Percentiles rank a stretch among this genome's conserved stretches.
Conservation (phyloP, 2,329 filamentous ascomycete species). For the Venturia aucupariae region DNA sequence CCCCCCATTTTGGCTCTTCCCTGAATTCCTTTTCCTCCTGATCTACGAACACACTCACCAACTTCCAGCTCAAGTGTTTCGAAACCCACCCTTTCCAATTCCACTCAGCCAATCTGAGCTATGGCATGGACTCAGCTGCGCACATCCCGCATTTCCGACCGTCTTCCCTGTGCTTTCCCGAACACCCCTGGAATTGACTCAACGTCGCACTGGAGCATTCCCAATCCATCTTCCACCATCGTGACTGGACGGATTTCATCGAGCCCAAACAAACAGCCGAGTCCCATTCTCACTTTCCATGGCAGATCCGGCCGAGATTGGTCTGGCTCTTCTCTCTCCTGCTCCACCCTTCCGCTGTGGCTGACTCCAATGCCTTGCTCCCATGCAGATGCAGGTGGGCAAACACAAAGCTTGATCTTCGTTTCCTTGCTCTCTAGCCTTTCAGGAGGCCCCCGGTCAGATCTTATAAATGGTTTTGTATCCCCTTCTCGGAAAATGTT, state of each 20-base stretch:
- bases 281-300: not conserved
- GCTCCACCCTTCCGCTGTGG: slow-evolving; percentile 9
- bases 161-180: not conserved
- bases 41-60: not conserved
- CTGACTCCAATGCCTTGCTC: slow-evolving; percentile 3
- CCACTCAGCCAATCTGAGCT: slow-evolving; percentile 13
- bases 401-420: slow-evolving; percentile 12
- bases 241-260: slow-evolving; percentile 3
- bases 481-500: slow-evolving; percentile 6
- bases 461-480: slow-evolving; percentile 7
- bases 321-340: slow-evolving; percentile 1
- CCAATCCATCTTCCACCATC: not conserved
- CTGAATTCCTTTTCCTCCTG: not conserved
- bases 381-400: slow-evolving; percentile 2
- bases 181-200: slow-evolving; percentile 4
- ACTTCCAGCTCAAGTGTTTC: slow-evolving; percentile 11
- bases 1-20: not conserved
- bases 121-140: slow-evolving; percentile 9
- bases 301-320: slow-evolving; percentile 8
- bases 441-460: slow-evolving; percentile 10
- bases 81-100: slow-evolving; percentile 11
- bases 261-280: not conserved
- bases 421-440: slow-evolving; percentile 8
- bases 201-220: slow-evolving; percentile 1
- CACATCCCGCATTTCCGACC: slow-evolving; percentile 4